Conservation (phyloP, 495 filamentous ascomycete genomes). For the Lasiosphaeria ovina region DNA sequence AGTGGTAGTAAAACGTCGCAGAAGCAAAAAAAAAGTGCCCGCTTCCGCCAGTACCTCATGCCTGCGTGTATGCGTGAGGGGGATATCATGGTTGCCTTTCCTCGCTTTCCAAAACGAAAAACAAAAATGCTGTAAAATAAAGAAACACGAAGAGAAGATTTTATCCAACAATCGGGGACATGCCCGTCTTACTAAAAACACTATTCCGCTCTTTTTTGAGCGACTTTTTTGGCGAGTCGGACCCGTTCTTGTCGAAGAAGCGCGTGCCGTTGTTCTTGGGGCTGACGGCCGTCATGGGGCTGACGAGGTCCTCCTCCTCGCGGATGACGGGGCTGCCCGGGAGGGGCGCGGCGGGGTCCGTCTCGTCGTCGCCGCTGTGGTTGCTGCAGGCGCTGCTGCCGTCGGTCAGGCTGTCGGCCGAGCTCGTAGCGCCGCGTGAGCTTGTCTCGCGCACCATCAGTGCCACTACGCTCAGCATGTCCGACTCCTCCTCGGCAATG, state of each 20-base stretch:
- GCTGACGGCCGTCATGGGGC: conserved; percentile 22
- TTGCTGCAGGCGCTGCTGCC: conserved; percentile 33
- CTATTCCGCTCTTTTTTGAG: conserved; percentile 1
- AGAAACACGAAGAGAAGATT: neutral
- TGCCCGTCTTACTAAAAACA: conserved; percentile 11
- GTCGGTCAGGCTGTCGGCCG: conserved; percentile 35
- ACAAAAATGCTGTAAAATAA: neutral
- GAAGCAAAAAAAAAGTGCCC: no score
- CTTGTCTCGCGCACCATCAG: conserved; percentile 15
- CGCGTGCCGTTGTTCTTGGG: conserved; percentile 3
- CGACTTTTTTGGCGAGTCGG: neutral
- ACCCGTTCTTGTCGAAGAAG: neutral
- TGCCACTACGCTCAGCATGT: conserved; percentile 8
- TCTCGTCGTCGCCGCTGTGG: conserved; percentile 25
- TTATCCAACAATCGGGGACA: conserved; percentile 10
- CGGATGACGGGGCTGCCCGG: conserved; percentile 2
- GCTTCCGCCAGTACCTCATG: no score
- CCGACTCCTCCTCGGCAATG: conserved; percentile 24
- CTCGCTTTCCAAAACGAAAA: neutral
- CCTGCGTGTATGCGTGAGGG: no score
- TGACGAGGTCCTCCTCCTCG: conserved; percentile 25
- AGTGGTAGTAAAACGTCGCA: no score
- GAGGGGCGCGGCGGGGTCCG: neutral
- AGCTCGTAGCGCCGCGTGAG: conserved; percentile 16
- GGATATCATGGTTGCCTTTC: no score